Evolutionary conservation across 2,329 filamentous ascomycete genomes (phyloP), one percentile per base, ranked within the genome.

Genomic region (Leptodontidium sp.): DNA sequence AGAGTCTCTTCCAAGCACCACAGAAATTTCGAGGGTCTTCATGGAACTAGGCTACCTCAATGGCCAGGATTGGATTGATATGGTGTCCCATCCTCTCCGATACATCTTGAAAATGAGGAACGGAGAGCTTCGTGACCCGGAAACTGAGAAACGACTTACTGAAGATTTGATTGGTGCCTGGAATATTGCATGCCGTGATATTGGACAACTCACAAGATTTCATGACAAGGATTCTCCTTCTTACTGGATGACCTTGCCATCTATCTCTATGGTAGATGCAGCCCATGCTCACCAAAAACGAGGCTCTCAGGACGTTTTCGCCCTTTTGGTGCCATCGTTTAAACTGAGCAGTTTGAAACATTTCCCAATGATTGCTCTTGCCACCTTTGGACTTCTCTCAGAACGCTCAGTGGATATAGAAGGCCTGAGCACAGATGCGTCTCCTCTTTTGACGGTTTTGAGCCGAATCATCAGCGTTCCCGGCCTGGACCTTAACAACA

Each of bases 101-200:
- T 70, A 40, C 32, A 68, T 78, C 24, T 65, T 74, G 38, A 71
- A 64, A 43, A 26, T 66, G 29, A 43, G 47, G 26, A 26, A 72
- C 43, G 21, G 65, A 17, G 15, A 40, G 2, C 12, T 50, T 12
- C 21, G 59, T 12, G 68, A 68, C 43, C 40, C n/a, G 35, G 38
- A 69, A 71, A 61, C 63, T 70, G 47, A 59, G 26, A 49, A 47
- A 49, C 63, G 50, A 8, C 66, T 77, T 17, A 45, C 73, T 29
- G 24, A 40, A 24, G 77, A 79, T 69, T 67, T 79, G 29, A 65
- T 79, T 6, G 76, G 72, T 40, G 68, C 75, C 43, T 79, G 78
- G 78, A 76, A 76, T 63, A 69, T 77, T 58, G 72, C 75, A 21
- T 77, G 73, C 67, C 74, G 73, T 8, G 64, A 62, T 17, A 21